Conservation (phyloP, 73 alveolate species). For the Blepharisma stoltei region DNA sequence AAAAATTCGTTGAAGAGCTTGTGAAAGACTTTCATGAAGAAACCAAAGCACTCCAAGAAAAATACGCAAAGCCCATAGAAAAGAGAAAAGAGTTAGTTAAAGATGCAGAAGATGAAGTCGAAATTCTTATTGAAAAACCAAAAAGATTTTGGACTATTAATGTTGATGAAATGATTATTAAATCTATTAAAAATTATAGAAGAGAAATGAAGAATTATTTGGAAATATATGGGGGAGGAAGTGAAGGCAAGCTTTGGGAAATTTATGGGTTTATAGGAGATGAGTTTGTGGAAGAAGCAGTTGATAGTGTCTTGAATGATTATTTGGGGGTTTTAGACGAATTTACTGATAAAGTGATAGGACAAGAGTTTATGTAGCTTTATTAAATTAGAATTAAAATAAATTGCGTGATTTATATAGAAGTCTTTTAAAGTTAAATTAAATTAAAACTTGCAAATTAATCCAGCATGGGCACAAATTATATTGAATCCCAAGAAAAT, state of each 20-base stretch:
- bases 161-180: neutral
- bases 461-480: too few species aligned
- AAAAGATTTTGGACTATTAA: constrained; percentile 7
- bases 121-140: neutral
- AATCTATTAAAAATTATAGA: neutral
- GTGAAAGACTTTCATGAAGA: constrained; percentile 8
- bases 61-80: neutral
- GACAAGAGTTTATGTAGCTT: neutral
- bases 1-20: neutral
- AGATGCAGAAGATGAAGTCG: neutral
- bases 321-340: neutral
- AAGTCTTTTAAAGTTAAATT: too few species aligned
- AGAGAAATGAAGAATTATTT: neutral
- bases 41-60: neutral
- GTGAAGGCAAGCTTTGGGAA: constrained; percentile 22
- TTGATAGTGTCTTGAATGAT: neutral
- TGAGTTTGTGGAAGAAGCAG: constrained; percentile 8
- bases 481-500: too few species aligned
- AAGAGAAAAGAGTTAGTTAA: neutral
- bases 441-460: too few species aligned
- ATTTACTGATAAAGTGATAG: neutral
- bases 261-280: constrained; percentile 20
- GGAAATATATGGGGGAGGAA: neutral
- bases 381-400: too few species aligned
- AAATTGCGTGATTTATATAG: too few species aligned